Conservation (phyloP, 331 rosid genomes). For the Malus hybrid region DNA sequence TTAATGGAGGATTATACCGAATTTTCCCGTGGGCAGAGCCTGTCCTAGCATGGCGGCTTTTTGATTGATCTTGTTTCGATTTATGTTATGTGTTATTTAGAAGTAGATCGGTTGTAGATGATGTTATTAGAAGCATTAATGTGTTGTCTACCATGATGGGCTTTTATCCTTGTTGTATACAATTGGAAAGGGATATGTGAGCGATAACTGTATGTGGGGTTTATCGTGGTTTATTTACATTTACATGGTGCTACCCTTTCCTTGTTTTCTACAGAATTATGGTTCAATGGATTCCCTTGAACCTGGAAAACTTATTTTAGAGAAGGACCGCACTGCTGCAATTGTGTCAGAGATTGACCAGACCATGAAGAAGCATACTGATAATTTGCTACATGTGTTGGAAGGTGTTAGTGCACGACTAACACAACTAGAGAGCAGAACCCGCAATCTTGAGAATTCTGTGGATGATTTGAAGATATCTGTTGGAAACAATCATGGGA, state of each 20-base stretch:
- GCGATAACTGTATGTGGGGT: neutral
- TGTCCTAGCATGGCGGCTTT: neutral
- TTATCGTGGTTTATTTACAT: conserved; percentile 1
- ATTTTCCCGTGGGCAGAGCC: neutral
- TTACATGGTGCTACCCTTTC: neutral
- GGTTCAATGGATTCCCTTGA: conserved; percentile 62
- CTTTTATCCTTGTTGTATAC: neutral
- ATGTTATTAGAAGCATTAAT: neutral
- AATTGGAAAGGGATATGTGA: neutral
- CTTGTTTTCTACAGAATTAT: conserved; percentile 48
- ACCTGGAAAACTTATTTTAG: conserved; percentile 45
- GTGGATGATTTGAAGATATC: conserved; percentile 60
- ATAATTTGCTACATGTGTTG: conserved; percentile 60
- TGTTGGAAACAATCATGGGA: neutral
- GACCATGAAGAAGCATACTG: conserved; percentile 63
- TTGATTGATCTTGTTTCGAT: neutral
- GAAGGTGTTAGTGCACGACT: conserved; percentile 81
- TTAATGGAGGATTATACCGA: neutral
- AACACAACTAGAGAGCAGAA: conserved; percentile 77
- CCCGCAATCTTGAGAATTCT: conserved; percentile 63
- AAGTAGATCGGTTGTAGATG: neutral
- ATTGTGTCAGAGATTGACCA: conserved; percentile 71
- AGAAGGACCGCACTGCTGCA: conserved; percentile 45
- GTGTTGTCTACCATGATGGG: neutral
- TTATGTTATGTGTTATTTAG: neutral